phyloP scores from a whole-genome alignment of 305 asterid genomes.

The Solanum hybrid region DNA sequence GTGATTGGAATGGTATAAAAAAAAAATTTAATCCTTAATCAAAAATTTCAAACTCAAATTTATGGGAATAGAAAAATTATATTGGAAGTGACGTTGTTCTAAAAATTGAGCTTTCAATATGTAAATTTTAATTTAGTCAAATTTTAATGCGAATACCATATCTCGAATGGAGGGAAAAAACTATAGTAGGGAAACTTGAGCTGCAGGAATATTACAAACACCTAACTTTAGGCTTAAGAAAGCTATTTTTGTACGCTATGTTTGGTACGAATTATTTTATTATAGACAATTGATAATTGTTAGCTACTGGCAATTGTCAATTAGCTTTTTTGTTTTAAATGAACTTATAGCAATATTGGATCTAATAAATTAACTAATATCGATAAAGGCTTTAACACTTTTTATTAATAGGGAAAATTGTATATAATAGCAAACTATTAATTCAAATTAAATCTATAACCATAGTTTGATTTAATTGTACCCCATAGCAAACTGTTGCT shows the following conservation, averaged over 20 bases:
- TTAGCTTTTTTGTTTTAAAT: no score
- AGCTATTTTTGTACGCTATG: background rate
- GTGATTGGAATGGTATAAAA: background rate
- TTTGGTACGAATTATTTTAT: background rate
- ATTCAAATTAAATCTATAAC: no score
- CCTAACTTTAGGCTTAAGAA: background rate
- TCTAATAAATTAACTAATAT: no score
- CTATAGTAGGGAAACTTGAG: background rate
- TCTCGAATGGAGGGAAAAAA: background rate
- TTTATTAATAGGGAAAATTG: no score
- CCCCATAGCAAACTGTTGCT: no score
- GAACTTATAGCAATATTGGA: background rate
- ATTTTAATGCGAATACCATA: background rate
- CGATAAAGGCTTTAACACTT: fast-evolving
- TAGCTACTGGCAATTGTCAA: background rate
- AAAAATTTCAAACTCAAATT: fast-evolving
- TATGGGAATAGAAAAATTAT: background rate
- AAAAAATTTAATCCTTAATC: no score
- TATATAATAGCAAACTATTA: no score
- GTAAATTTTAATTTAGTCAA: background rate
- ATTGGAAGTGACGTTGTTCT: fast-evolving
- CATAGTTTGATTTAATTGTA: no score
- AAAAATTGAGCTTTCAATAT: background rate
- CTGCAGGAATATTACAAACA: background rate
- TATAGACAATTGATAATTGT: background rate